A percentile compares a stretch with the other conserved stretches of the same genome.
Conservation (phyloP, 2,329 filamentous ascomycete genomes). For the Sclerotinia glacialis region DNA sequence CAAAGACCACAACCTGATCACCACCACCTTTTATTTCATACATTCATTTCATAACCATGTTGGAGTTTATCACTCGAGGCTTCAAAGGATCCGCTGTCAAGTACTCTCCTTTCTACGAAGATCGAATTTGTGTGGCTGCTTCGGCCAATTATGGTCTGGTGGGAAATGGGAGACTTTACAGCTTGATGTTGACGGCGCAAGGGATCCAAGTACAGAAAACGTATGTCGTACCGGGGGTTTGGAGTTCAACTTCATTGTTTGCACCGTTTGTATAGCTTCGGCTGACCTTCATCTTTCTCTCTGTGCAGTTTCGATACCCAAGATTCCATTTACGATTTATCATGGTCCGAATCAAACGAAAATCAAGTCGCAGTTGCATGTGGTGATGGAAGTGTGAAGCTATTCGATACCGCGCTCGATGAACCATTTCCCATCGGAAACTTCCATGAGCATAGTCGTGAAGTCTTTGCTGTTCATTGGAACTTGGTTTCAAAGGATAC, state of each 20-base stretch:
- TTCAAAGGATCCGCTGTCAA: constrained; percentile 97
- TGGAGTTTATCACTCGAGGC: constrained; percentile 89
- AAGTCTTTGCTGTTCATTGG: constrained; percentile 92
- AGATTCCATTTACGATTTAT: constrained; percentile 90
- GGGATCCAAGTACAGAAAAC: constrained; percentile 83
- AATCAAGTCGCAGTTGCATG: constrained; percentile 87
- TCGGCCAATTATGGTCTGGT: constrained; percentile 97
- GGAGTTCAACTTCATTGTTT: not conserved
- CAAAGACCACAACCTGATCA: not conserved
- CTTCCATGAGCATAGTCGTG: constrained; percentile 89
- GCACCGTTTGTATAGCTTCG: not conserved
- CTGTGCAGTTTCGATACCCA: constrained; percentile 84
- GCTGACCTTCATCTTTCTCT: not conserved
- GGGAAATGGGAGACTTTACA: constrained; percentile 87
- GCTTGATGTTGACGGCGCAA: constrained; percentile 75
- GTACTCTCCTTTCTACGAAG: constrained; percentile 98
- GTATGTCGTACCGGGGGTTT: constrained; percentile 44
- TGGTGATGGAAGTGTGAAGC: constrained; percentile 90
- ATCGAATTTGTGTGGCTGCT: constrained; percentile 81
- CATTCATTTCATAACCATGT: constrained; percentile 50
- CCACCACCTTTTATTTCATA: not conserved
- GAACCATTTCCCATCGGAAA: constrained; percentile 80
- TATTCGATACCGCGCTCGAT: constrained; percentile 80
- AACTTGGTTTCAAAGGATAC: constrained; percentile 87
- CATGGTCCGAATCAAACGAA: constrained; percentile 96